Evolutionary conservation across 1,284 basidiomycete species (phyloP), one percentile per base, ranked within the genome.

Genomic region (Cutaneotrichosporon mucoides): DNA sequence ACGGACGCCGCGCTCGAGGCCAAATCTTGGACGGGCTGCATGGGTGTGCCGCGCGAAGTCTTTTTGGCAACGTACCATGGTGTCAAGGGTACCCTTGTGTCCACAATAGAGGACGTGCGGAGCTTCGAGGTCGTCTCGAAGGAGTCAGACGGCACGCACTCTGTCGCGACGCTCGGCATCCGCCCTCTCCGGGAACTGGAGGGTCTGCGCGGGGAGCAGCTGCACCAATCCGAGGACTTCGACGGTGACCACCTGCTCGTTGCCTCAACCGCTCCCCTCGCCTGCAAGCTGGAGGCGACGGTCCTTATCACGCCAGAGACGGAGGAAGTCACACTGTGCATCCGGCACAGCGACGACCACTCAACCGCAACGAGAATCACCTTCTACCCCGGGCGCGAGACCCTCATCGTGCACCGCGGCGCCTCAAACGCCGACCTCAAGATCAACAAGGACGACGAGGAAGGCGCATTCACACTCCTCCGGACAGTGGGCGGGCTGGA

Each of bases 21-120:
- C 43, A 55, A 59, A 41, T 61, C 61, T 13, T 68, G 63, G 63
- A 58, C 63, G 6, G 67, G 67, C 1, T 62, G 60, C 38, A 41
- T 68, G 8, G 62, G 58, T n/a, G 35, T 66, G 10, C 67, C 63
- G 1, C 53, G 67, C 12, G 63, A 68, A 55, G 13, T 68, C 7
- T 65, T 61, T 51, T 38, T 66, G 4, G 53, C 52, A 35, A 37
- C 33, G 10, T 49, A 46, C 12, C 11, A 35, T 4, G 48, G 56
- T 24, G 24, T 9, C 61, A 37, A 36, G 4, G 53, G 57, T 3
- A 42, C 55, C 24, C 42, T 63, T 4, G 24, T 33, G 10, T 46
- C 59, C 5, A n/a, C 46, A 8, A 15, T 65, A 8, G 51, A 53
- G 8, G 15, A 38, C 7, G 50, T 64, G 24, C 35, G 51, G 5